A percentile compares a stretch with the other conserved stretches of the same genome.
Conservation (phyloP, 179 eudicot species). For the Patellifolia procumbens region DNA sequence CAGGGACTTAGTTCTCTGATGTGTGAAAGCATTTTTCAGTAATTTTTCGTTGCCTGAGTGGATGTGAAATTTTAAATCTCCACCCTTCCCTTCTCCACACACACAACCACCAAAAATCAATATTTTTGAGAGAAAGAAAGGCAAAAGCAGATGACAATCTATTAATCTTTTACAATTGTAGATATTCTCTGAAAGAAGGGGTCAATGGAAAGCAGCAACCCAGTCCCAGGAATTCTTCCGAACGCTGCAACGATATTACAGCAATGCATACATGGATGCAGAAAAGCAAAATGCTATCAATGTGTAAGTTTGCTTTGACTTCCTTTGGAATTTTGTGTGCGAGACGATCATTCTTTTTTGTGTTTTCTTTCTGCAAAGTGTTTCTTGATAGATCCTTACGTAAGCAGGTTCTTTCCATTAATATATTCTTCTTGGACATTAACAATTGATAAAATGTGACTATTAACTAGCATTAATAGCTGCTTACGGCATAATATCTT, state of each 20-base stretch:
- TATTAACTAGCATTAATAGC: background rate
- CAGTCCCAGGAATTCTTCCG: conserved; percentile 85
- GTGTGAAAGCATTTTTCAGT: background rate
- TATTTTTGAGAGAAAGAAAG: background rate
- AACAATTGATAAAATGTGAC: background rate
- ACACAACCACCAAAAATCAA: background rate
- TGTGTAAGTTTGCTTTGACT: conserved; percentile 50
- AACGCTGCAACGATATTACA: conserved; percentile 79
- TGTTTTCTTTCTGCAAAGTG: background rate
- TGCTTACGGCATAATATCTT: background rate
- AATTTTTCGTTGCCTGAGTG: background rate
- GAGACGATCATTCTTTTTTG: background rate
- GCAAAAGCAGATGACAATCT: background rate
- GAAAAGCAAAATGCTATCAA: conserved; percentile 82
- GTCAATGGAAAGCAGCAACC: conserved; percentile 85
- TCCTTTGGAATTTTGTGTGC: background rate
- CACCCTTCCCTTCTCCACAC: background rate
- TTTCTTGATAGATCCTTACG: background rate
- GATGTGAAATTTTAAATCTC: background rate
- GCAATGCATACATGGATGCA: conserved; percentile 84
- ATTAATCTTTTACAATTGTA: conserved; percentile 30
- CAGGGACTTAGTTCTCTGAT: background rate
- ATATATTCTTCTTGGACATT: background rate
- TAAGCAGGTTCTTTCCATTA: background rate
- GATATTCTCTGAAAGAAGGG: conserved; percentile 82